Conservation (phyloP, 2,329 filamentous ascomycete species). For the Cladosporium colombiae region DNA sequence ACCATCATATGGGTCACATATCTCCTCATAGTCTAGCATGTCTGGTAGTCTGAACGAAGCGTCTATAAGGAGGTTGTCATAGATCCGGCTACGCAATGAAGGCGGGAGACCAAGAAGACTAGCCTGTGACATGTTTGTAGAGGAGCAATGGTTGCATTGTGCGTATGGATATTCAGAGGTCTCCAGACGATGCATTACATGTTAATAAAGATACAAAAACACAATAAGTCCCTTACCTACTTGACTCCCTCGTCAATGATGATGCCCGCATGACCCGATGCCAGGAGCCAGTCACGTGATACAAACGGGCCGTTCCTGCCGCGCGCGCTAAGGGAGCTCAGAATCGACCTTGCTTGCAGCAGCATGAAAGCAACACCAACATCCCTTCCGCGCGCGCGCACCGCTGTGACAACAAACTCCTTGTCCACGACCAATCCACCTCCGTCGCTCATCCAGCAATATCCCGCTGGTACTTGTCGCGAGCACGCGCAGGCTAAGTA, state of each 20-base stretch:
- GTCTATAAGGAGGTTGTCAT: background rate
- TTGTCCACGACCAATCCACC: background rate
- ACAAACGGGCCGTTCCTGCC: background rate
- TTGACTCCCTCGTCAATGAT: background rate
- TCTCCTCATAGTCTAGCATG: background rate
- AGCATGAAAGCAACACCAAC: background rate
- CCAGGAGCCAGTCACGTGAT: background rate
- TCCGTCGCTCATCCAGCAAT: background rate
- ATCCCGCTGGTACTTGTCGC: slow-evolving; percentile 1
- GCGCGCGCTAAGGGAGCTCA: background rate
- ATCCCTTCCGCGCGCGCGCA: background rate
- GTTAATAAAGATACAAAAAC: background rate
- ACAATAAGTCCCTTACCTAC: too few species aligned
- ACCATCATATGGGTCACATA: background rate
- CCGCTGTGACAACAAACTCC: background rate
- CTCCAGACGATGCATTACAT: background rate
- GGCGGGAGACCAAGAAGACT: background rate
- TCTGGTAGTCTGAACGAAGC: background rate
- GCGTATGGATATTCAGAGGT: background rate
- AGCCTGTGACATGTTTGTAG: background rate
- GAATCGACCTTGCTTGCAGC: slow-evolving; percentile 5
- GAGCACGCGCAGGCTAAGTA: slow-evolving; percentile 19
- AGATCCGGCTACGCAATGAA: background rate
- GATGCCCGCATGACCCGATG: background rate
- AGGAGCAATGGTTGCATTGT: background rate